These are phyloP conservation scores for Peronosclerospora sorghi DNA, from an alignment of 352 stramenopile species.

Conservation along the genomic window DNA sequence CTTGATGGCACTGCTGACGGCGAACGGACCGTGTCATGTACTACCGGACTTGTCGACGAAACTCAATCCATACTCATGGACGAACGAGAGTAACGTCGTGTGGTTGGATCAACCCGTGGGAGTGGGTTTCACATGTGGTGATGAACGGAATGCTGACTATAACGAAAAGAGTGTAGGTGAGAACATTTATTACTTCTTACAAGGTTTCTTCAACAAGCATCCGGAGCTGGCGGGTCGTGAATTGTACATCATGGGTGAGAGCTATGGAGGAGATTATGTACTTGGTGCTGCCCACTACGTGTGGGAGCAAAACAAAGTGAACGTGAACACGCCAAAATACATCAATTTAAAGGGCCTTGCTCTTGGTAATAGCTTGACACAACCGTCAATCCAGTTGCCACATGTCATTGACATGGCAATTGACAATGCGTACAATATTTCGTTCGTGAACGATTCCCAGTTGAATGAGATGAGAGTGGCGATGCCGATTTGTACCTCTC, in stretches of 20 bases:
- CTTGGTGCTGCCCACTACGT: constrained; percentile 2
- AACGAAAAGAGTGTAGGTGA: constrained; percentile 38
- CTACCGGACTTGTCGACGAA: constrained; percentile 30
- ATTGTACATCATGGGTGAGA: constrained; percentile 60
- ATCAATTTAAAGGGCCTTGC: constrained; percentile 4
- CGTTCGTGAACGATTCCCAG: constrained; percentile 15
- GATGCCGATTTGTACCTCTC: constrained; percentile 11
- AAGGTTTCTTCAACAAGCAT: constrained; percentile 52
- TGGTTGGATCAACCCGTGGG: constrained; percentile 56
- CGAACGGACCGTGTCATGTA: constrained; percentile 58
- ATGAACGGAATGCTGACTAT: constrained; percentile 20
- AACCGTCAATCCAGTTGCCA: not conserved
- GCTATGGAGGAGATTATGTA: not conserved
- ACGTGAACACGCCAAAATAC: not conserved
- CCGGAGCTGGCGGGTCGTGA: constrained; percentile 35
- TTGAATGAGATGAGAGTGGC: constrained; percentile 13
- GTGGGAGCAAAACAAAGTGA: constrained; percentile 2
- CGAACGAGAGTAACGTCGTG: constrained; percentile 42
- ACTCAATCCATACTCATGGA: constrained; percentile 52
- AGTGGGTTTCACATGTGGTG: constrained; percentile 41
- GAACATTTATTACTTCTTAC: constrained; percentile 58
- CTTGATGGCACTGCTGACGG: constrained; percentile 39
- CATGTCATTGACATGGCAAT: constrained; percentile 23
- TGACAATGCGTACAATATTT: constrained; percentile 45
- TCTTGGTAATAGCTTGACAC: constrained; percentile 1